Percentiles rank a stretch among this genome's conserved stretches.
phyloP scores from a whole-genome alignment of 768 basidiomycete species.

The Jaapia argillacea region DNA sequence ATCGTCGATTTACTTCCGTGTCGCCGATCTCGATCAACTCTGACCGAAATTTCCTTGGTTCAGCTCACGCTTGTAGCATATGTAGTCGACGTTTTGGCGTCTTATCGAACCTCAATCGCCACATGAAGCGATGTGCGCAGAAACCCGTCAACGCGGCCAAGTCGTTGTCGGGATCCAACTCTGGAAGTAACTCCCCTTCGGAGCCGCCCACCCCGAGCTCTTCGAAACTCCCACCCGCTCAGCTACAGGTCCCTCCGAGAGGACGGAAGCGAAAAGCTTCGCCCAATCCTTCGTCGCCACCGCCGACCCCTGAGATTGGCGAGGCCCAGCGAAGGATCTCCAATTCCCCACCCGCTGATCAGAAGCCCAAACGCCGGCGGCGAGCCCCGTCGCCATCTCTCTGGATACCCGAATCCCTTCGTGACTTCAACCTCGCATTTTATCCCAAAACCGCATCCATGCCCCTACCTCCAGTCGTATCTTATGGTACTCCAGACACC shows the following conservation, averaged over 20 bases:
- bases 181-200: slow-evolving; percentile 3
- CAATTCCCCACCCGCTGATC: slow-evolving; percentile 1
- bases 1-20: neutral
- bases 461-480: slow-evolving; percentile 51
- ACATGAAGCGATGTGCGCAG: slow-evolving; percentile 4
- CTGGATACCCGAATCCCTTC: slow-evolving; percentile 63
- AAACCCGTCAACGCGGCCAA: too few relatives aligned
- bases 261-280: too few relatives aligned
- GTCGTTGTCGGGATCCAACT: slow-evolving; percentile 12
- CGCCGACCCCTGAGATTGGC: neutral
- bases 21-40: neutral
- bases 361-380: slow-evolving; percentile 50
- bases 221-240: slow-evolving; percentile 2
- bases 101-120: slow-evolving; percentile 6
- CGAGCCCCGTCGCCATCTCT: slow-evolving; percentile 64
- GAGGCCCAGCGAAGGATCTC: too few relatives aligned
- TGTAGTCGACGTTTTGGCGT: slow-evolving; percentile 8
- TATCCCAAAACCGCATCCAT: slow-evolving; percentile 39
- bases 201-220: neutral
- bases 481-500: slow-evolving; percentile 20
- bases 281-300: too few relatives aligned
- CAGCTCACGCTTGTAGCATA: slow-evolving; percentile 5
- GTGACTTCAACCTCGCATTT: slow-evolving; percentile 48
- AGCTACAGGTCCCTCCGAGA: slow-evolving; percentile 11
- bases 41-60: neutral